Percentiles rank a stretch among this genome's conserved stretches.
Evolutionary conservation across 345 rosid genomes (phyloP).

Genomic region (Citrus cavaleriei): DNA sequence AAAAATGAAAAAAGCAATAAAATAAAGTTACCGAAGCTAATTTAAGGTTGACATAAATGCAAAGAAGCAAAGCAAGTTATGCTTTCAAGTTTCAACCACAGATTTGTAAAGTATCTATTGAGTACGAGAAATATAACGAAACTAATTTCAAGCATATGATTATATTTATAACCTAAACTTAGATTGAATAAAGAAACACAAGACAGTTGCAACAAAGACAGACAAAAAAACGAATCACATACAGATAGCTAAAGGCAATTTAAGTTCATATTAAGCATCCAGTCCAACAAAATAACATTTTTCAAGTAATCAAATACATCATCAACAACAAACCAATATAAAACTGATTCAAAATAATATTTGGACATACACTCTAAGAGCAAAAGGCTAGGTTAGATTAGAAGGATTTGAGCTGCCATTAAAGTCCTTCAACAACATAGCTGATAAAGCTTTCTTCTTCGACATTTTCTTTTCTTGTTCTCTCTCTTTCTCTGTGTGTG

Average conservation of each 20-base stretch:
- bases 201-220: background rate
- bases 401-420: constrained; percentile 31
- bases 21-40: background rate
- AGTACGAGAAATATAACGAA: no score
- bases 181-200: no score
- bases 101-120: background rate
- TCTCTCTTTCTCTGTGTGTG: background rate
- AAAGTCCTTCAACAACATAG: constrained; percentile 31
- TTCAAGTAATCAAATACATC: background rate
- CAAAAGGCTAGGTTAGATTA: constrained; percentile 28
- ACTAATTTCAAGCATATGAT: background rate
- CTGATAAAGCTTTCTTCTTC: constrained; percentile 25
- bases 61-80: background rate
- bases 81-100: background rate
- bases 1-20: constrained; percentile 6
- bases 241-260: background rate
- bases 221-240: background rate
- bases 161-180: no score
- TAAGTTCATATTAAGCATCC: background rate
- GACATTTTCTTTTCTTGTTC: constrained; percentile 9
- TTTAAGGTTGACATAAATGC: background rate
- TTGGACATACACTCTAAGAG: constrained; percentile 21
- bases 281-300: background rate
- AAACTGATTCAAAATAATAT: background rate
- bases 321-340: background rate